phyloP scores from a whole-genome alignment of 1,284 basidiomycete species.

The Puccinia polysora region DNA sequence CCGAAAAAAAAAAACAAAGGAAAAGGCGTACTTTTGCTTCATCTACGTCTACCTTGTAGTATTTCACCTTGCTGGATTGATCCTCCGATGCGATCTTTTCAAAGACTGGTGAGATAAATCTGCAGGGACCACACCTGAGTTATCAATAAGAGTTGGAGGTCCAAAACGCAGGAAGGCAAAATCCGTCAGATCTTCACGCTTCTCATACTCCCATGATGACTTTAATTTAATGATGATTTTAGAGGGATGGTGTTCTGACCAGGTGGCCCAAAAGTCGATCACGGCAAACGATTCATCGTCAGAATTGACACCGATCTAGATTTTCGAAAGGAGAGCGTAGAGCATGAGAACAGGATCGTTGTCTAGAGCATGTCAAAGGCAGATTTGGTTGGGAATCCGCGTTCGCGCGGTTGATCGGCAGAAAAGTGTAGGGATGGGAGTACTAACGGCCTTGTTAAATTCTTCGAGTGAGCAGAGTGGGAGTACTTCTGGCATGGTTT shows the following conservation, averaged over 20 bases:
- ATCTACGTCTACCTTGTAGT: slow-evolving; percentile 41
- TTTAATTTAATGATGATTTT: too few species aligned
- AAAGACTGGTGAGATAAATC: slow-evolving; percentile 24
- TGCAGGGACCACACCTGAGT: slow-evolving; percentile 33
- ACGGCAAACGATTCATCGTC: slow-evolving; percentile 10
- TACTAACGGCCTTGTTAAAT: slow-evolving; percentile 5
- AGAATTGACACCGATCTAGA: neutral
- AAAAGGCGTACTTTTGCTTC: slow-evolving; percentile 11
- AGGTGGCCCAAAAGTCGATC: slow-evolving; percentile 29
- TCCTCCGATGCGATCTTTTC: slow-evolving; percentile 25
- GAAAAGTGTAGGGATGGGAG: neutral
- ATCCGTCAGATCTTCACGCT: neutral
- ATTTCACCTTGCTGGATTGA: slow-evolving; percentile 18
- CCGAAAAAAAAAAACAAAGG: neutral
- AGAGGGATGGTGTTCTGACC: neutral
- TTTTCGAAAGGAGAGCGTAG: neutral
- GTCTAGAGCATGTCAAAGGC: too few species aligned
- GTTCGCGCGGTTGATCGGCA: neutral
- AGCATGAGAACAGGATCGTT: too few species aligned
- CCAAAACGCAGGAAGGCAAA: neutral
- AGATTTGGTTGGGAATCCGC: too few species aligned
- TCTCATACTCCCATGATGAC: neutral
- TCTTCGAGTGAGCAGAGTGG: neutral
- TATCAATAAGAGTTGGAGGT: neutral
- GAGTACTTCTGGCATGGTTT: too few species aligned